phyloP scores from a whole-genome alignment of 176 grass and related monocot genomes.

The Aechmea fasciata region DNA sequence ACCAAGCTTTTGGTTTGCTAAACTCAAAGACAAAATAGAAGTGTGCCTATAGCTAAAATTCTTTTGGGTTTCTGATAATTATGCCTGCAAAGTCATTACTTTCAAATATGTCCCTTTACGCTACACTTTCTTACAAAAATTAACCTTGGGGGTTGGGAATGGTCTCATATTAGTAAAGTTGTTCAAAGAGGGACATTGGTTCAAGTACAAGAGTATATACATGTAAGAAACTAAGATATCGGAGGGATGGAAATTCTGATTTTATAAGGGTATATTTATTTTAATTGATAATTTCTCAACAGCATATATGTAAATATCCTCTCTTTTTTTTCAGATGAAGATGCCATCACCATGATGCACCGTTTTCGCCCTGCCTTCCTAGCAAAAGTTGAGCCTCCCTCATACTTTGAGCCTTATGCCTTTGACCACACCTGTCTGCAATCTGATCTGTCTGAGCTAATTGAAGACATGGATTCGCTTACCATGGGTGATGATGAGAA shows the following conservation, averaged over 20 bases:
- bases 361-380: slow-evolving; percentile 55
- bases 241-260: no score
- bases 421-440: slow-evolving; percentile 51
- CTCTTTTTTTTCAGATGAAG: slow-evolving; percentile 62
- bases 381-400: slow-evolving; percentile 44
- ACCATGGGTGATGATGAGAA: slow-evolving; percentile 30
- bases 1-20: slow-evolving; percentile 7
- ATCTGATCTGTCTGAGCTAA: slow-evolving; percentile 13
- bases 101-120: no score
- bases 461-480: slow-evolving; percentile 30
- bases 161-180: no score
- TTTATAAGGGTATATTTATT: no score
- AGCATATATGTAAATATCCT: slow-evolving; percentile 6
- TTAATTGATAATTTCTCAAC: no score
- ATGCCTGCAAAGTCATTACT: no score
- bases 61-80: not conserved
- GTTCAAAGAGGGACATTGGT: no score
- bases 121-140: no score
- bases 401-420: slow-evolving; percentile 48
- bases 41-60: not conserved
- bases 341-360: slow-evolving; percentile 53
- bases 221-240: no score
- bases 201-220: no score
- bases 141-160: no score
- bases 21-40: not conserved